Evolutionary conservation across 768 basidiomycete genomes (phyloP).

Genomic region (Suillus variegatus): DNA sequence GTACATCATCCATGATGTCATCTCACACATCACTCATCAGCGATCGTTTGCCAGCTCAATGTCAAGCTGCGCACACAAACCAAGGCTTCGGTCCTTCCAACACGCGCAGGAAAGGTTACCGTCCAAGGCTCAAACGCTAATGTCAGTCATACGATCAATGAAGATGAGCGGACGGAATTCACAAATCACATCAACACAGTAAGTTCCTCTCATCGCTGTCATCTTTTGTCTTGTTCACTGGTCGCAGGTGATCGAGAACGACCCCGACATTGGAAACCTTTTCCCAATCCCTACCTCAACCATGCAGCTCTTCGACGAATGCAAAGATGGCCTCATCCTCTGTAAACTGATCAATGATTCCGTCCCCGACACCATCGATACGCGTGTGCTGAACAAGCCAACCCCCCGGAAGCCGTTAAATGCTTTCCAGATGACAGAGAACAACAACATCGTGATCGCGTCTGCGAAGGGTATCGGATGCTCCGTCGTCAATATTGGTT

Average conservation of each 20-base stretch:
- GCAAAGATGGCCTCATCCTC: conserved; percentile 91
- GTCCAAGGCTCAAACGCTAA: conserved; percentile 95
- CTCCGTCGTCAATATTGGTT: conserved; percentile 98
- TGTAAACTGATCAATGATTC: conserved; percentile 99
- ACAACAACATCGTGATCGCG: conserved; percentile 99
- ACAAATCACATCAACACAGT: conserved; percentile 98
- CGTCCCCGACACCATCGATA: conserved; percentile 98
- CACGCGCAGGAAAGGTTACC: conserved; percentile 86
- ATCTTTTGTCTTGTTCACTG: neutral
- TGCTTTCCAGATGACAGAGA: conserved; percentile 98
- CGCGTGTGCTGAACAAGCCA: conserved; percentile 94
- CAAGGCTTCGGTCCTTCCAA: conserved; percentile 48
- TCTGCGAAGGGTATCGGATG: conserved; percentile 98
- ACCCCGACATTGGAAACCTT: conserved; percentile 77
- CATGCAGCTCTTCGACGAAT: conserved; percentile 99
- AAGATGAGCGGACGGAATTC: conserved; percentile 93
- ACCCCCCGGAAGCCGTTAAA: conserved; percentile 81
- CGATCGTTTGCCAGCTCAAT: conserved; percentile 55
- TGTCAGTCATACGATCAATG: conserved; percentile 96
- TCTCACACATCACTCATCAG: conserved; percentile 17
- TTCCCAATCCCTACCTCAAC: conserved; percentile 94
- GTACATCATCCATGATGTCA: conserved; percentile 31
- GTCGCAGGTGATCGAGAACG: conserved; percentile 84
- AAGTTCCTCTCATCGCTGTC: conserved; percentile 29
- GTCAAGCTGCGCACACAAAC: conserved; percentile 68